Evolutionary conservation across 345 rosid species (phyloP).

Genomic region (Brassica carinata): DNA sequence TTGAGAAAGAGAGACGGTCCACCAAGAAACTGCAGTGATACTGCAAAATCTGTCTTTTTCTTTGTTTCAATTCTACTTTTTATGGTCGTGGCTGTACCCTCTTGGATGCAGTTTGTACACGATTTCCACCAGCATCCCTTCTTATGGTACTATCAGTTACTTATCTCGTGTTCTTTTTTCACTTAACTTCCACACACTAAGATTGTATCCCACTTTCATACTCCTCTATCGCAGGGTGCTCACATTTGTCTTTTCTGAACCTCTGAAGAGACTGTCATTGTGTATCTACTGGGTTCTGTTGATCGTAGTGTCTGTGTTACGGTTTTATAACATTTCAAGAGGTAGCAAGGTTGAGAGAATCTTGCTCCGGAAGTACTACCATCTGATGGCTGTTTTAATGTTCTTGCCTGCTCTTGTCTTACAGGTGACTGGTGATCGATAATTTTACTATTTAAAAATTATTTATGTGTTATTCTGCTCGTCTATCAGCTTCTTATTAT

Average conservation of each 20-base stretch:
- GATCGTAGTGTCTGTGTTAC: constrained; percentile 66
- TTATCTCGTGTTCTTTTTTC: neutral
- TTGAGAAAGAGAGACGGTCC: constrained; percentile 26
- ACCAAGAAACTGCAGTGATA: constrained; percentile 45
- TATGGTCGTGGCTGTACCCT: constrained; percentile 55
- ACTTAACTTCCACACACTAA: neutral
- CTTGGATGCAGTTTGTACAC: constrained; percentile 85
- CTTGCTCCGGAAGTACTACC: constrained; percentile 95
- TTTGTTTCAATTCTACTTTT: constrained; percentile 54
- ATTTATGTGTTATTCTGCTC: neutral
- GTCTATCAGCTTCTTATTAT: neutral
- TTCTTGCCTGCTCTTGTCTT: constrained; percentile 92
- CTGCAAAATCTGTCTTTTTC: constrained; percentile 59
- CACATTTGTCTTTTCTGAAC: constrained; percentile 72
- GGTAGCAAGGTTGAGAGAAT: constrained; percentile 90
- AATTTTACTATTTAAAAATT: neutral
- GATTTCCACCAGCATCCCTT: constrained; percentile 78
- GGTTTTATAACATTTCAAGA: constrained; percentile 82
- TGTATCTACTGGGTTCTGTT: constrained; percentile 78
- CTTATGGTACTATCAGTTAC: constrained; percentile 56
- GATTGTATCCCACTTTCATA: constrained; percentile 30
- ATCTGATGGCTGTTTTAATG: constrained; percentile 94
- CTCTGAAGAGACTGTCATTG: constrained; percentile 70
- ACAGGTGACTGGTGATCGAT: constrained; percentile 60
- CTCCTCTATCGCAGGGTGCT: constrained; percentile 62